Evolutionary conservation across 73 alveolate species (phyloP).

Genomic region (Tetrahymena thermophila): DNA sequence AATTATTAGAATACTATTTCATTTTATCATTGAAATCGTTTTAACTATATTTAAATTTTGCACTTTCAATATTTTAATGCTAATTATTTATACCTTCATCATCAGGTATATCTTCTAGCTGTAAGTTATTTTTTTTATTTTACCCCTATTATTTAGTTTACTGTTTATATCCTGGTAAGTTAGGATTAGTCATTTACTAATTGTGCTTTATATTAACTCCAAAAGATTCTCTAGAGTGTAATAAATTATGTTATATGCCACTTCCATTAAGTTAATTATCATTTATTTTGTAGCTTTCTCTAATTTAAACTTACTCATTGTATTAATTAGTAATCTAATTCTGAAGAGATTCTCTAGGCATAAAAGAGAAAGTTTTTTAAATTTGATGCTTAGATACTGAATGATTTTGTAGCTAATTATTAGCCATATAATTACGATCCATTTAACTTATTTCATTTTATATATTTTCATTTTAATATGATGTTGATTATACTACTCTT

Average conservation of each 20-base stretch:
- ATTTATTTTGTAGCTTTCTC: not conserved
- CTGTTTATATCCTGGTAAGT: not conserved
- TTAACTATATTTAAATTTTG: not conserved
- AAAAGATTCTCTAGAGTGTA: not conserved
- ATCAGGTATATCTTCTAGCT: not conserved
- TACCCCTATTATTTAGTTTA: not conserved
- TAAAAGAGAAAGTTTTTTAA: not conserved
- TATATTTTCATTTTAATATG: not conserved
- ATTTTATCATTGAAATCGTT: not conserved
- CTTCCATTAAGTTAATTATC: not conserved
- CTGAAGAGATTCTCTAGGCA: not conserved
- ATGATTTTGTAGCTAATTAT: not conserved
- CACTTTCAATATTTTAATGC: not conserved
- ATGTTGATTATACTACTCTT: not conserved
- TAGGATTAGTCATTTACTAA: not conserved
- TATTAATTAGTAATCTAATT: not conserved
- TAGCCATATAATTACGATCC: not conserved
- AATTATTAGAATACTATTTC: not conserved
- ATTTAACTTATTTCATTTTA: not conserved
- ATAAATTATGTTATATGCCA: not conserved
- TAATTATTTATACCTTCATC: not conserved
- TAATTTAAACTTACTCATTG: not conserved
- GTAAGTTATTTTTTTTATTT: not conserved
- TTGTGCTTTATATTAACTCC: not conserved
- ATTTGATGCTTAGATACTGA: not conserved